These are phyloP conservation scores for Parafenestella ontariensis DNA, from an alignment of 2,329 filamentous ascomycete species.

Conservation along the genomic window DNA sequence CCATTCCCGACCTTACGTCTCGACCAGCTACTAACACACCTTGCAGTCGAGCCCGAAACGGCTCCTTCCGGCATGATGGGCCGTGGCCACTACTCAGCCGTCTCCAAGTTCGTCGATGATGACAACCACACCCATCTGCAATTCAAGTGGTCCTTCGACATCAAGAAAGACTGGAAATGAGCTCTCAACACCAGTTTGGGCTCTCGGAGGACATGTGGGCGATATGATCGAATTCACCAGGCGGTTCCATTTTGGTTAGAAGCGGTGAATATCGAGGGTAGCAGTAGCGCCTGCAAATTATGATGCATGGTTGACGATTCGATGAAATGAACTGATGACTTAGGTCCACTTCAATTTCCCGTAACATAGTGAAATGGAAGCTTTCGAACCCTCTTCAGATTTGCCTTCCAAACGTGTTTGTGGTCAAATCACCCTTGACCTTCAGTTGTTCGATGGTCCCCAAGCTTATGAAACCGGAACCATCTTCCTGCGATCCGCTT, in stretches of 20 bases:
- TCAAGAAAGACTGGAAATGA: constrained; percentile 89
- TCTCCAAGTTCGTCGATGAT: constrained; percentile 92
- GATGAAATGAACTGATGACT: constrained; percentile 19
- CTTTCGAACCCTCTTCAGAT: constrained; percentile 12
- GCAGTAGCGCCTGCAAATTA: constrained; percentile 24
- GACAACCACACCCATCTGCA: constrained; percentile 88
- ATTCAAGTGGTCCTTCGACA: constrained; percentile 97
- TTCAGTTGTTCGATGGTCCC: constrained; percentile 5
- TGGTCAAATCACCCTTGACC: constrained; percentile 11
- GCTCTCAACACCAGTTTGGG: background rate
- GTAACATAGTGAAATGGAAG: constrained; percentile 15
- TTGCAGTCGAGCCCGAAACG: constrained; percentile 83
- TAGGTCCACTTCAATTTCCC: constrained; percentile 11
- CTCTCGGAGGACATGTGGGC: constrained; percentile 7
- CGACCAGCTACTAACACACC: constrained; percentile 3
- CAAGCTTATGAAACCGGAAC: constrained; percentile 45
- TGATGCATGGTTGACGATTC: constrained; percentile 36
- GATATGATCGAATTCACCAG: constrained; percentile 11
- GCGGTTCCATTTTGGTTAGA: constrained; percentile 11
- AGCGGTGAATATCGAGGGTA: constrained; percentile 24
- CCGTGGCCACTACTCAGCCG: constrained; percentile 87
- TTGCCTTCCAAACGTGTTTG: background rate
- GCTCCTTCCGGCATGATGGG: constrained; percentile 90
- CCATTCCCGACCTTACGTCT: background rate
- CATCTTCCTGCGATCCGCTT: constrained; percentile 54